phyloP scores from a whole-genome alignment of 441 rosid species.

The Omphalea diandra region DNA sequence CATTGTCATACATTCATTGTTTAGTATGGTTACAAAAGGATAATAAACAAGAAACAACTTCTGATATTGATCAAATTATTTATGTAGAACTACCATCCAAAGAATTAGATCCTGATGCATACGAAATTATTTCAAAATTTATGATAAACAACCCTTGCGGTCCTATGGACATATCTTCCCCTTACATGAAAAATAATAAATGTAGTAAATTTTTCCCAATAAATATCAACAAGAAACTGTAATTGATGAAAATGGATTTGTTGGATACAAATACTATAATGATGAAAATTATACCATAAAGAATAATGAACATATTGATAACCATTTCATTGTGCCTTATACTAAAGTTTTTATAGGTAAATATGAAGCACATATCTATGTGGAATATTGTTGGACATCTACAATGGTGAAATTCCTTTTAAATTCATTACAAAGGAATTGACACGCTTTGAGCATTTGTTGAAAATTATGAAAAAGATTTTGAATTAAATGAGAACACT shows the following conservation, averaged over 20 bases:
- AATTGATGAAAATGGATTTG: background rate
- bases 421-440: background rate
- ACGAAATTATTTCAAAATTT: background rate
- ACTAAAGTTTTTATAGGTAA: background rate
- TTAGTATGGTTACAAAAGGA: background rate
- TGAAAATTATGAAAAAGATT: too few relatives aligned
- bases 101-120: background rate
- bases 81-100: background rate
- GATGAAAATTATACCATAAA: background rate
- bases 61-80: background rate
- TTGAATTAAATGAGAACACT: too few relatives aligned
- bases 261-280: background rate
- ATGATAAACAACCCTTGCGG: background rate
- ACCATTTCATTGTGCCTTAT: background rate
- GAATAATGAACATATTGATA: background rate
- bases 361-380: background rate
- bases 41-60: background rate
- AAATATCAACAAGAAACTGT: background rate
- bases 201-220: background rate
- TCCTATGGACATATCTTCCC: background rate
- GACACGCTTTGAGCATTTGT: background rate
- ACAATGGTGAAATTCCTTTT: background rate
- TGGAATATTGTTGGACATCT: background rate
- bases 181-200: background rate
- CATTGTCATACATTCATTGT: background rate